Percentiles rank a stretch among this genome's conserved stretches.
Conservation (phyloP, 1,284 basidiomycete species). For the Cryptococcus floricola region DNA sequence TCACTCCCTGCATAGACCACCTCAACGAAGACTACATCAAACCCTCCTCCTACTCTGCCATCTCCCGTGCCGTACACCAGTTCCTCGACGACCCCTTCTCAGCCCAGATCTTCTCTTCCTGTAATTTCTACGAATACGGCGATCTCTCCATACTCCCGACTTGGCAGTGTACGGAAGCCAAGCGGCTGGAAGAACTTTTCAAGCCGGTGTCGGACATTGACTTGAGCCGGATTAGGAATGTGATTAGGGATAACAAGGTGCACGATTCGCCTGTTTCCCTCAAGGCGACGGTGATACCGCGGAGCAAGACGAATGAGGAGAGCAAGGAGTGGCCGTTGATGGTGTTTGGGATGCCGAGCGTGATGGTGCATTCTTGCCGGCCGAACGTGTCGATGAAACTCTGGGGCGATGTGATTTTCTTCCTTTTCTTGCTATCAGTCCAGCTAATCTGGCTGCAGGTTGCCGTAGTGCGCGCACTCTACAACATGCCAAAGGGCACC, state of each 20-base stretch:
- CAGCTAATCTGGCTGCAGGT: background rate
- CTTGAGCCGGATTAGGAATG: background rate
- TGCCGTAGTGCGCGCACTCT: slow-evolving; percentile 1
- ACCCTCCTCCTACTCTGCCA: background rate
- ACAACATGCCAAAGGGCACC: slow-evolving; percentile 4
- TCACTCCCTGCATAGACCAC: background rate
- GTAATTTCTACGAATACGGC: background rate
- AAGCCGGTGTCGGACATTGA: background rate
- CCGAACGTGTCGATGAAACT: background rate
- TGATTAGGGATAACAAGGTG: background rate
- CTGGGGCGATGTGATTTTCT: background rate
- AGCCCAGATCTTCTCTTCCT: background rate
- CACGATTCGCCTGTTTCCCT: background rate
- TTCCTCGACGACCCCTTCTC: slow-evolving; percentile 1
- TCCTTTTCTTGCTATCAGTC: background rate
- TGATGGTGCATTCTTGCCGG: background rate
- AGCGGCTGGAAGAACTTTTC: background rate
- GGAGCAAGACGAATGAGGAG: background rate
- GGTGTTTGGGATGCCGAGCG: background rate
- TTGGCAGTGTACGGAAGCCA: background rate
- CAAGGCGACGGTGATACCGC: background rate
- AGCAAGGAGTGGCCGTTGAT: background rate
- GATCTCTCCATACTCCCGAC: background rate
- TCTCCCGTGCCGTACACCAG: slow-evolving; percentile 1
- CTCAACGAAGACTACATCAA: background rate